Percentiles rank a stretch among this genome's conserved stretches.
Conservation (phyloP, 352 stramenopile species). For the Globisporangium spiculum region DNA sequence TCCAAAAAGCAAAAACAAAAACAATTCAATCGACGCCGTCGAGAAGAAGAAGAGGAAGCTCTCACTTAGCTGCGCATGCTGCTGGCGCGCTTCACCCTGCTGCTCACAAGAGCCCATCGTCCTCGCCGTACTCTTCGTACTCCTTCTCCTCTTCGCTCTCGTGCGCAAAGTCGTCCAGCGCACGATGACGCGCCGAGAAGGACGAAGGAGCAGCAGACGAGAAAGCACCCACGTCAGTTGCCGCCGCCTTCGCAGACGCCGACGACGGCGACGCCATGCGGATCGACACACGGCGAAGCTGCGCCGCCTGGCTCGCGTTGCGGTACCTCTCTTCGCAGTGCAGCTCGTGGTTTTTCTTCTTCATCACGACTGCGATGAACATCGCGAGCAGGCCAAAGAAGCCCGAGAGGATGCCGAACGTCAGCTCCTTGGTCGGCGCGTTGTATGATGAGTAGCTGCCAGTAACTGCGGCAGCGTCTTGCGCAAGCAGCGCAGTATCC, state of each 20-base stretch:
- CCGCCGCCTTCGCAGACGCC: no score
- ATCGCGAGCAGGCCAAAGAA: slow-evolving; percentile 56
- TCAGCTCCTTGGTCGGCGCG: slow-evolving; percentile 53
- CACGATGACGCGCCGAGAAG: background rate
- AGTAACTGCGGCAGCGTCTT: background rate
- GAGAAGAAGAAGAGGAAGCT: background rate
- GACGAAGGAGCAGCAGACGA: background rate
- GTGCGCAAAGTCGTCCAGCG: slow-evolving; percentile 20
- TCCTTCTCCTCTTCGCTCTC: slow-evolving; percentile 37
- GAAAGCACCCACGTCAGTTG: no score
- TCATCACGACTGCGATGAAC: slow-evolving; percentile 52
- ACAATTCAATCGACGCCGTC: slow-evolving; percentile 7
- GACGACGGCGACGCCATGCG: slow-evolving; percentile 37
- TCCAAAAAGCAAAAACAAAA: slow-evolving; percentile 14
- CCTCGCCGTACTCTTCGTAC: slow-evolving; percentile 52
- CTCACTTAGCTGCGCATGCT: background rate
- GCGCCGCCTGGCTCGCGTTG: slow-evolving; percentile 56
- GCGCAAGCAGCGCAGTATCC: background rate
- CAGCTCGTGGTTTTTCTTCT: slow-evolving; percentile 64
- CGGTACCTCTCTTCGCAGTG: slow-evolving; percentile 46
- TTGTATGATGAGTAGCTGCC: slow-evolving; percentile 31
- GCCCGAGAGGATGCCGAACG: slow-evolving; percentile 53
- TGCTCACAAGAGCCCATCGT: slow-evolving; percentile 60
- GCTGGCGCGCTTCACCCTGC: background rate
- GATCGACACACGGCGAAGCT: slow-evolving; percentile 75